A percentile compares a stretch with the other conserved stretches of the same genome.
phyloP scores from a whole-genome alignment of 352 stramenopile genomes.

The Phytophthora pseudosyringae region DNA sequence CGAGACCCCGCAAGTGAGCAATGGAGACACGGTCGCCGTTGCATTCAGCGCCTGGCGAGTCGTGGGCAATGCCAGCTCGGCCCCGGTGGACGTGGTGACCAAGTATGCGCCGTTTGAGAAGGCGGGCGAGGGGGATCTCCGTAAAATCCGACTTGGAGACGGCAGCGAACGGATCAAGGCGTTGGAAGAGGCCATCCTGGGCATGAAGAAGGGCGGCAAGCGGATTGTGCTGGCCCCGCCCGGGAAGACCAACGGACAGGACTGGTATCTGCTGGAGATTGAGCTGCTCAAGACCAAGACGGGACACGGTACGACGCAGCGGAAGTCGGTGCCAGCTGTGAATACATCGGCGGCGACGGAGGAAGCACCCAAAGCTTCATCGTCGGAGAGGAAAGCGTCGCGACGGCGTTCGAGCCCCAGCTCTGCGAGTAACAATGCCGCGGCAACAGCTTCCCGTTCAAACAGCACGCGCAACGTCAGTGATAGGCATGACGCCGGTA shows the following conservation, averaged over 20 bases:
- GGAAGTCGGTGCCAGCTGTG: conserved; percentile 37
- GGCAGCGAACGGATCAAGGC: conserved; percentile 85
- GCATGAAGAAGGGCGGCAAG: conserved; percentile 90
- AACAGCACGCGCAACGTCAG: conserved; percentile 21
- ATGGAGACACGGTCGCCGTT: conserved; percentile 70
- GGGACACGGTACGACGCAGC: conserved; percentile 32
- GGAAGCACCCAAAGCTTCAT: conserved; percentile 18
- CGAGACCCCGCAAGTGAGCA: conserved; percentile 42
- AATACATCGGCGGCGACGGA: conserved; percentile 25
- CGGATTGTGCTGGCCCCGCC: conserved; percentile 90
- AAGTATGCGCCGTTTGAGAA: conserved; percentile 87
- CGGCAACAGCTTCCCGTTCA: conserved; percentile 24
- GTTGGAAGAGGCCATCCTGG: conserved; percentile 87
- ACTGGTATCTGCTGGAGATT: conserved; percentile 87
- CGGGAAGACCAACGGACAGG: conserved; percentile 78
- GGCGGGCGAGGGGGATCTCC: conserved; percentile 48
- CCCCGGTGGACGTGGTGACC: conserved; percentile 67
- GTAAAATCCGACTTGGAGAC: conserved; percentile 82
- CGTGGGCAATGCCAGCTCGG: conserved; percentile 66
- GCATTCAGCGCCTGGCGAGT: conserved; percentile 80
- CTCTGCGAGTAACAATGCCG: conserved; percentile 14
- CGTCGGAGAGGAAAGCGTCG: conserved; percentile 32
- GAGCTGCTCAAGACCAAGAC: conserved; percentile 79
- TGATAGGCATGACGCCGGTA: conserved; percentile 18
- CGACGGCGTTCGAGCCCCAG: conserved; percentile 44